A percentile compares a stretch with the other conserved stretches of the same genome.
Conservation (phyloP, 495 filamentous ascomycete species). For the Usnea hakonensis region DNA sequence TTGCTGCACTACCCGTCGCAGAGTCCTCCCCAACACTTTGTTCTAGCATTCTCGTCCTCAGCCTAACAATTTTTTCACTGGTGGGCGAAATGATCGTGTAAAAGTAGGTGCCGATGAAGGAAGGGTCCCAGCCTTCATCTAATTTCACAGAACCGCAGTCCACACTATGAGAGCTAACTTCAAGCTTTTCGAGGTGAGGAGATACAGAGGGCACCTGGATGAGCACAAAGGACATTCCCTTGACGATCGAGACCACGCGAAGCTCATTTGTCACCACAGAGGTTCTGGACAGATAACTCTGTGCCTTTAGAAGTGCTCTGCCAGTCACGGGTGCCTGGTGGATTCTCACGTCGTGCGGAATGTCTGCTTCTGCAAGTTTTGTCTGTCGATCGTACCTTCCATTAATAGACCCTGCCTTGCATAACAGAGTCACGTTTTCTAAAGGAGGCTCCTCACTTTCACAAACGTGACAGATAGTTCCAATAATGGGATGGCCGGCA, state of each 20-base stretch:
- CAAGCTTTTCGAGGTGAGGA: constrained; percentile 27
- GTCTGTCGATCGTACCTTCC: constrained; percentile 32
- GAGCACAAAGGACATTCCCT: constrained; percentile 60
- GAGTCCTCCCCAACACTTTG: constrained; percentile 53
- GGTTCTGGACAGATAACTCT: constrained; percentile 19
- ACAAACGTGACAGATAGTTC: constrained; percentile 47
- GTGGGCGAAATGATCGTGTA: constrained; percentile 36
- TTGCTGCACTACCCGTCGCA: constrained; percentile 58
- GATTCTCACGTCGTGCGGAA: constrained; percentile 56
- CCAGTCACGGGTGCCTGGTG: constrained; percentile 34
- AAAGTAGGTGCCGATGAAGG: constrained; percentile 49
- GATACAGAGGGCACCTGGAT: constrained; percentile 37
- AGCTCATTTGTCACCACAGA: constrained; percentile 20
- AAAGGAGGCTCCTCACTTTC: constrained; percentile 19
- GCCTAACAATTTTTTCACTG: constrained; percentile 20
- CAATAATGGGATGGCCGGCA: constrained; percentile 66
- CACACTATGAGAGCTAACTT: constrained; percentile 5
- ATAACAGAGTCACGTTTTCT: constrained; percentile 35
- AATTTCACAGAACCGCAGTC: constrained; percentile 26
- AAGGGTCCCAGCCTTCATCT: constrained; percentile 51
- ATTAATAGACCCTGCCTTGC: constrained; percentile 51
- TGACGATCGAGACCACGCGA: constrained; percentile 56
- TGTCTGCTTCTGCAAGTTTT: constrained; percentile 37
- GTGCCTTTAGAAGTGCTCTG: constrained; percentile 26
- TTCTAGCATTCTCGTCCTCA: constrained; percentile 49